Evolutionary conservation across 495 filamentous ascomycete genomes (phyloP).

Genomic region (Lichenothelia convexa): DNA sequence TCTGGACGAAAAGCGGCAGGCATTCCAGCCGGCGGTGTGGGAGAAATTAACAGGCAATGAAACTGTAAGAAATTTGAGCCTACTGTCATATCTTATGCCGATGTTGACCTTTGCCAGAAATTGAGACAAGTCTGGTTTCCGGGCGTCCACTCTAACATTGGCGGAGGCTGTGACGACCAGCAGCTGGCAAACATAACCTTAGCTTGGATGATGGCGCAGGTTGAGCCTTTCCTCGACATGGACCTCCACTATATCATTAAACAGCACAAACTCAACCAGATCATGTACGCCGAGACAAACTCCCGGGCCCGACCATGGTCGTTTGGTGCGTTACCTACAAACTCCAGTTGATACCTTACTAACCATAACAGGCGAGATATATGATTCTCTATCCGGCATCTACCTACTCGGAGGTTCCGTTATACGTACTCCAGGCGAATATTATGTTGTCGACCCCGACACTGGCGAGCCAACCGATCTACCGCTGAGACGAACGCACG

Average conservation of each 20-base stretch:
- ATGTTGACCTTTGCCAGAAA: too few species aligned
- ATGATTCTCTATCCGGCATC: conserved; percentile 26
- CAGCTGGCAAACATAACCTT: conserved; percentile 46
- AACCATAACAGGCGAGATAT: too few species aligned
- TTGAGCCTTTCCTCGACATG: conserved; percentile 40
- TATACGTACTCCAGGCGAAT: conserved; percentile 38
- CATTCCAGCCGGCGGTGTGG: conserved; percentile 51
- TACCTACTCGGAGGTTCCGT: conserved; percentile 34
- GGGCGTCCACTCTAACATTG: conserved; percentile 43
- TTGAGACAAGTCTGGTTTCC: conserved; percentile 59
- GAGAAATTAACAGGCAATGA: conserved; percentile 24
- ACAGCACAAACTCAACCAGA: conserved; percentile 26
- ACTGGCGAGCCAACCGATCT: conserved; percentile 23
- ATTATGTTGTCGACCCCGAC: conserved; percentile 34
- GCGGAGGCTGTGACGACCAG: conserved; percentile 40
- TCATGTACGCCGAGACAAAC: conserved; percentile 28
- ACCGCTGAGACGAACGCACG: conserved; percentile 39
- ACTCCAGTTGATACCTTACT: too few species aligned
- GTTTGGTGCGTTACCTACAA: too few species aligned
- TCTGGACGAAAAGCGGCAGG: conserved; percentile 44
- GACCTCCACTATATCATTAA: conserved; percentile 34
- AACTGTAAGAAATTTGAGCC: conserved; percentile 8
- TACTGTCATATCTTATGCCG: too few species aligned
- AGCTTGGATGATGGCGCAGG: conserved; percentile 59
- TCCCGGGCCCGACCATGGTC: conserved; percentile 37